Conservation (phyloP, 108 stramenopile species). For the Pseudonitzschia pungens region DNA sequence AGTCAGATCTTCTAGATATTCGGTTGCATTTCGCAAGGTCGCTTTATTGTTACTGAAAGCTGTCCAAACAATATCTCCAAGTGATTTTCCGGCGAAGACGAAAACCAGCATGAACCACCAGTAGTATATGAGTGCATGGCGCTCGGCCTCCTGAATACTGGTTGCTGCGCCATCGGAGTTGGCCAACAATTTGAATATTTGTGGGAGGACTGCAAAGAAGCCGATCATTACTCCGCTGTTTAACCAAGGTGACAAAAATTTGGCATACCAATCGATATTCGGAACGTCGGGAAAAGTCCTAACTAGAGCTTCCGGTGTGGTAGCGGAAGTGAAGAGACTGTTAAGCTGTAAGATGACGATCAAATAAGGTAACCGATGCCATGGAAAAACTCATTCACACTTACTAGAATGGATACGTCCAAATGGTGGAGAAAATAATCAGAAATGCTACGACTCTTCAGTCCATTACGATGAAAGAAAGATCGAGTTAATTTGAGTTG, state of each 20-base stretch:
- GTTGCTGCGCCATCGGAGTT: slow-evolving; percentile 75
- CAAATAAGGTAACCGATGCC: neutral
- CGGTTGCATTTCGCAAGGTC: neutral
- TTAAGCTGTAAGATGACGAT: neutral
- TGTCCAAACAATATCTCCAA: slow-evolving; percentile 54
- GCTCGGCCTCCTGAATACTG: slow-evolving; percentile 63
- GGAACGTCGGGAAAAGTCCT: slow-evolving; percentile 2
- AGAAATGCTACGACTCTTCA: slow-evolving; percentile 37
- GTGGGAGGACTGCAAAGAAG: slow-evolving; percentile 53
- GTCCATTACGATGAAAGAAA: neutral
- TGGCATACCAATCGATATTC: neutral
- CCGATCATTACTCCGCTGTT: neutral
- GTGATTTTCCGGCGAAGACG: slow-evolving; percentile 66
- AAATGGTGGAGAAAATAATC: slow-evolving; percentile 57
- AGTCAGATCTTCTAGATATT: slow-evolving; percentile 7
- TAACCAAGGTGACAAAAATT: slow-evolving; percentile 1
- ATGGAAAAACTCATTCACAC: neutral
- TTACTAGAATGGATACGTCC: slow-evolving; percentile 72
- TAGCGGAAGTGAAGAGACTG: neutral
- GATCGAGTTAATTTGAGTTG: neutral
- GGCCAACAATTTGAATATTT: slow-evolving; percentile 84
- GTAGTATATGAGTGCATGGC: slow-evolving; percentile 68
- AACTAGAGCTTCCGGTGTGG: neutral
- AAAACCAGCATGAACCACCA: slow-evolving; percentile 82
- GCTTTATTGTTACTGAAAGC: slow-evolving; percentile 9